Evolutionary conservation across 805 yeast species (phyloP).

Genomic region (Candida xyloterini): DNA sequence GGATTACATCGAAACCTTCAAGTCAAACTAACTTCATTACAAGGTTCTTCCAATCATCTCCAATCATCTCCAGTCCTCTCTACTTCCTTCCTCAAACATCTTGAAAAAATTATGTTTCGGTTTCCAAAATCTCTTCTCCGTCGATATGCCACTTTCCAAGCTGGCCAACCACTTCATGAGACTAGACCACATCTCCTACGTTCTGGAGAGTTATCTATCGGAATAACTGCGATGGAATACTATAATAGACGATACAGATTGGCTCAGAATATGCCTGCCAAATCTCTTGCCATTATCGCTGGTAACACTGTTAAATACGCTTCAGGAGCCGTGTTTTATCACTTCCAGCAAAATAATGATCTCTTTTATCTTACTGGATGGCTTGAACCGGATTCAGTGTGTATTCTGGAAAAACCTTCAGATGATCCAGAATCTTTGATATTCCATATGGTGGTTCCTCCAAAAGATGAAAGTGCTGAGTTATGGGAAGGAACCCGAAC

Average conservation of each 20-base stretch:
- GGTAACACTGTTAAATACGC: conserved; percentile 75
- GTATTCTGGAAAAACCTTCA: conserved; percentile 60
- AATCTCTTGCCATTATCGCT: conserved; percentile 68
- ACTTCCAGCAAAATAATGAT: conserved; percentile 90
- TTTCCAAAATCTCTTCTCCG: conserved; percentile 4
- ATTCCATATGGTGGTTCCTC: conserved; percentile 82
- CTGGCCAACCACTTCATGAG: conserved; percentile 87
- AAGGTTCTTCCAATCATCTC: not conserved
- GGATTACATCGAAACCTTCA: too few species aligned
- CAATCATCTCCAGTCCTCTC: not conserved
- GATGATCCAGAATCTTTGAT: conserved; percentile 50
- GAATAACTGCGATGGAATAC: conserved; percentile 82
- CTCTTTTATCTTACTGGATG: conserved; percentile 86
- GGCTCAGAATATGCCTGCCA: conserved; percentile 53
- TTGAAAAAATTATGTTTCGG: conserved; percentile 5
- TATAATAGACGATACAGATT: conserved; percentile 65
- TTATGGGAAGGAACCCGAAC: conserved; percentile 95
- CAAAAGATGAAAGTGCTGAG: conserved; percentile 72
- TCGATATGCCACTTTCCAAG: conserved; percentile 19
- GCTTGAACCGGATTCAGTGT: conserved; percentile 82
- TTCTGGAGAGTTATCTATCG: conserved; percentile 83
- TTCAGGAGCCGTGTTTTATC: conserved; percentile 87
- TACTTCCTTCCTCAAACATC: not conserved
- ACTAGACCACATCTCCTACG: conserved; percentile 75
- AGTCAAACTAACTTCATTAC: too few species aligned